A percentile compares a stretch with the other conserved stretches of the same genome.
These are phyloP conservation scores for Cladosporium sp. DNA, from an alignment of 2,329 filamentous ascomycete genomes.

Conservation along the genomic window DNA sequence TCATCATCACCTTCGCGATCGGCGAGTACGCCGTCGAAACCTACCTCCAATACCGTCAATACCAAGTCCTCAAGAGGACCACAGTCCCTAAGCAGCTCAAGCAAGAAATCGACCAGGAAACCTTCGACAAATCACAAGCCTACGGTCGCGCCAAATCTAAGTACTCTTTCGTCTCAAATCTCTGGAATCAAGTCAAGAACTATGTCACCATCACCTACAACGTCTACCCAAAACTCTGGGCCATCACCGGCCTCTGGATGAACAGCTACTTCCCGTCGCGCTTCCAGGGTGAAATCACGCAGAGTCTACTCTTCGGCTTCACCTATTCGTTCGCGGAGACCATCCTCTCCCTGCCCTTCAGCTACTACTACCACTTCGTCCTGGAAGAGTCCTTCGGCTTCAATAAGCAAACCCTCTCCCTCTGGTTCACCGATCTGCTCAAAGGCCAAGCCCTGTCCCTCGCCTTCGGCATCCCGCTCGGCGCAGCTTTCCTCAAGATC, in stretches of 20 bases:
- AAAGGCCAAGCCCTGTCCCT: constrained; percentile 83
- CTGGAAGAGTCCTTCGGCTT: constrained; percentile 97
- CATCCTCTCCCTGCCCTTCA: constrained; percentile 71
- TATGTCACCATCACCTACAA: constrained; percentile 86
- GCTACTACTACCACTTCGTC: constrained; percentile 91
- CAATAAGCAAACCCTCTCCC: constrained; percentile 91
- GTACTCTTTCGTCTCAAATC: constrained; percentile 74
- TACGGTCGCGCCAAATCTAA: constrained; percentile 96
- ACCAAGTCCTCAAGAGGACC: constrained; percentile 74
- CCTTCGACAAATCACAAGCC: constrained; percentile 79
- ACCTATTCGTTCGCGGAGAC: constrained; percentile 80
- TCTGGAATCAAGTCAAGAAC: constrained; percentile 86
- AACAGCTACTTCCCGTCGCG: constrained; percentile 68
- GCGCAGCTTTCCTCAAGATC: constrained; percentile 89
- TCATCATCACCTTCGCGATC: constrained; percentile 91
- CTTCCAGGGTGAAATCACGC: constrained; percentile 88
- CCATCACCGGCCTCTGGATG: constrained; percentile 70
- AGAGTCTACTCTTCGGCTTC: constrained; percentile 90
- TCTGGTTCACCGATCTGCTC: constrained; percentile 86
- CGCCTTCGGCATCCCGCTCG: constrained; percentile 77
- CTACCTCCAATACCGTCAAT: constrained; percentile 85
- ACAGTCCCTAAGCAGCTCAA: constrained; percentile 81
- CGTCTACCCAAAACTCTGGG: constrained; percentile 87
- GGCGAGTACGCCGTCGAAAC: constrained; percentile 89
- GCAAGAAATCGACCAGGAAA: constrained; percentile 82